Base-by-base conservation (phyloP, 2,329 filamentous ascomycete genomes). In the Xylaria sp. region DNA sequence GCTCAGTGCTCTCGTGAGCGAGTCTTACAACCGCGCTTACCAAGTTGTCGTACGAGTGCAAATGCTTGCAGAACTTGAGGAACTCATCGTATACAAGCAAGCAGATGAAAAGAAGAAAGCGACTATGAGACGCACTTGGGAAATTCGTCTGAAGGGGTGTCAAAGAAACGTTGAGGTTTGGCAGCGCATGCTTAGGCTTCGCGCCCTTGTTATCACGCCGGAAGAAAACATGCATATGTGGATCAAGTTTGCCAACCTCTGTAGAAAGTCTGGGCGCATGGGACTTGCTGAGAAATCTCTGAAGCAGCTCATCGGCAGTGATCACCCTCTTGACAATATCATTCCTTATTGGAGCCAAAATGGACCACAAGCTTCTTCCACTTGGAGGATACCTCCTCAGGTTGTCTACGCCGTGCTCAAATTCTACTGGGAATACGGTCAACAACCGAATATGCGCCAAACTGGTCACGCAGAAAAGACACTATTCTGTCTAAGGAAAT, bases 191-290 rank as follows among this genome's bases (percentile, higher is more conserved):
- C 89, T 99, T 65, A 96, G 97, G 78, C 90, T 99, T 39, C 90
- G 96, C 69, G 93, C 94, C 23, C 86, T 99, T 61, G 96, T 99
- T 68, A 95, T 98, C 70, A 91, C 91, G 0, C 95, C 97, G 0
- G 89, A 89, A 41, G 94, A 99, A 79, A 98, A 98, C 77, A 94
- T 97, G 85, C 93, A 97, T 76, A 99, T 99, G 94, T 98, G 94
- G 90, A 98, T 99, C 84, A 99, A 99, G 80, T 99, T 98, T 79
- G 93, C 96, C 76, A 99, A 98, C 76, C 89, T 99, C 6, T 99
- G 97, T 81, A 92, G 97, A 76, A 99, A 99, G 81, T 97, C 95
- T 54, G 92, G 94, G 67, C 92, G 96, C 37, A 94, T 95, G 86
- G 95, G 96, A 10, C 88, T 99, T 58, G 96, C 96, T 0, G 96